These are phyloP conservation scores for Colletotrichum magnum DNA, from an alignment of 2,329 filamentous ascomycete genomes.

Conservation along the genomic window DNA sequence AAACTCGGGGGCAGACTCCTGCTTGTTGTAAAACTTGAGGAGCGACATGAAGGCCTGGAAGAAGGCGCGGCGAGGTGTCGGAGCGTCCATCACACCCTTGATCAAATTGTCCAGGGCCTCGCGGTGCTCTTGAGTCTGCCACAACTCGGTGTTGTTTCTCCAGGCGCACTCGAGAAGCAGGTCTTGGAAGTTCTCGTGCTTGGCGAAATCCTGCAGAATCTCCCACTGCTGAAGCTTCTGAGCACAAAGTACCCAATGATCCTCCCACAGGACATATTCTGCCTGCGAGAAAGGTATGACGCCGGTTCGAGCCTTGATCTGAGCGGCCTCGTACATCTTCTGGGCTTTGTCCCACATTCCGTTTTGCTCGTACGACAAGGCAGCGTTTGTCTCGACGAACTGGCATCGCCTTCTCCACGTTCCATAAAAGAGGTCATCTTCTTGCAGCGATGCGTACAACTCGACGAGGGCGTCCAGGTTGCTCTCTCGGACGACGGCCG, in stretches of 20 bases:
- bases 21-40: slow-evolving; percentile 92
- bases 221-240: slow-evolving; percentile 99
- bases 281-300: slow-evolving; percentile 96
- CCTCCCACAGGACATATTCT: slow-evolving; percentile 99
- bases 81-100: slow-evolving; percentile 97
- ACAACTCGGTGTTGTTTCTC: slow-evolving; percentile 95
- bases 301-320: slow-evolving; percentile 96
- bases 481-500: slow-evolving; percentile 87
- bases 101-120: slow-evolving; percentile 94
- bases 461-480: slow-evolving; percentile 97
- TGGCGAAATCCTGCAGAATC: slow-evolving; percentile 95
- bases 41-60: slow-evolving; percentile 99
- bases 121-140: slow-evolving; percentile 87
- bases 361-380: slow-evolving; percentile 97
- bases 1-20: slow-evolving; percentile 85
- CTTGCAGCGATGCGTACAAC: slow-evolving; percentile 89
- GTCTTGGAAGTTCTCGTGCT: slow-evolving; percentile 99
- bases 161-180: slow-evolving; percentile 95
- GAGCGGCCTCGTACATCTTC: slow-evolving; percentile 94
- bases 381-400: slow-evolving; percentile 97
- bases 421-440: slow-evolving; percentile 97
- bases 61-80: slow-evolving; percentile 92
- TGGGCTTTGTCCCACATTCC: slow-evolving; percentile 99
- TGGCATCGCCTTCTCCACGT: slow-evolving; percentile 96
- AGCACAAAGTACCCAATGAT: slow-evolving; percentile 98